phyloP scores from a whole-genome alignment of 2,329 filamentous ascomycete genomes.

The Cercospora berteroae region DNA sequence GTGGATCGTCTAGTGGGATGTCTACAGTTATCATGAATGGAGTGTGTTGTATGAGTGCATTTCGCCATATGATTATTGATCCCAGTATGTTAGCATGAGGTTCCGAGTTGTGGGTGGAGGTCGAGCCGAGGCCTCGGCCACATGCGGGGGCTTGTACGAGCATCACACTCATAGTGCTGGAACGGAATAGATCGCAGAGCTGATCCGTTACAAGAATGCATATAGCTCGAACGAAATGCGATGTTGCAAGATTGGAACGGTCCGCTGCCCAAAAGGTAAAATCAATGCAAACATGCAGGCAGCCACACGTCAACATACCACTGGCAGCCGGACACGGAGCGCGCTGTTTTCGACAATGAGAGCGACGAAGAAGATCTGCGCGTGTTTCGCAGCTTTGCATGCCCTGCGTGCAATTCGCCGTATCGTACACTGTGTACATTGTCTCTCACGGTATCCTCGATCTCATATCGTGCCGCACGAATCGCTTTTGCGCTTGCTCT shows the following conservation, averaged over 20 bases:
- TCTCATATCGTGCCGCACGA: neutral
- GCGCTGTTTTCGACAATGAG: neutral
- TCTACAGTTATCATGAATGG: too few species aligned
- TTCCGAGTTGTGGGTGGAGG: neutral
- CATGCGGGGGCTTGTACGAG: neutral
- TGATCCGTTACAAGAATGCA: neutral
- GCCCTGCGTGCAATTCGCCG: neutral
- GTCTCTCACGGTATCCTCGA: neutral
- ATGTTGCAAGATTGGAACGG: too few species aligned
- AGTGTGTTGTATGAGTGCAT: too few species aligned
- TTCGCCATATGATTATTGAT: neutral
- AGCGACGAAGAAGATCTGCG: neutral
- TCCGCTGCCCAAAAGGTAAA: neutral
- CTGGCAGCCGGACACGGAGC: neutral
- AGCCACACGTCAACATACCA: neutral
- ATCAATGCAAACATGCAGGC: neutral
- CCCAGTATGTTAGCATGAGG: neutral
- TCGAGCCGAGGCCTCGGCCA: neutral
- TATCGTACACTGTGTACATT: conserved; percentile 10
- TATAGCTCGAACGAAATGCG: neutral
- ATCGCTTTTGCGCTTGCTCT: neutral
- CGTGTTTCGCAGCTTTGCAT: neutral
- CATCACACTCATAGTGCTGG: neutral
- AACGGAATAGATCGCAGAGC: neutral
- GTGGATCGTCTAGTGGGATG: too few species aligned